Percentiles rank a stretch among this genome's conserved stretches.
phyloP scores from a whole-genome alignment of 495 filamentous ascomycete genomes.

The Penicillium robsamsonii region DNA sequence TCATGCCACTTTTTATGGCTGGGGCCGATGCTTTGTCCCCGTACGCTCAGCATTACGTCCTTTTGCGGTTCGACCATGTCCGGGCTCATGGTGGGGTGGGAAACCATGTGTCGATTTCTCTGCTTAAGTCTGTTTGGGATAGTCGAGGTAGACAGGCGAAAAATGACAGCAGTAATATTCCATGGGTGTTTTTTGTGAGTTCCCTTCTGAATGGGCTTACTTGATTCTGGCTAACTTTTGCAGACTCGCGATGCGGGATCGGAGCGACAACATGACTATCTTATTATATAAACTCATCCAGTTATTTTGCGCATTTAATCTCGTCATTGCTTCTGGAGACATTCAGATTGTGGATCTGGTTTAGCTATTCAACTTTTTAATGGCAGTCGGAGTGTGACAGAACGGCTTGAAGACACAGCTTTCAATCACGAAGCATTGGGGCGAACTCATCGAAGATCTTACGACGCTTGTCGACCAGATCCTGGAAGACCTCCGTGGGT shows the following conservation, averaged over 20 bases:
- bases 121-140: slow-evolving; percentile 37
- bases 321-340: not conserved
- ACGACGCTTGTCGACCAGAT: slow-evolving; percentile 36
- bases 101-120: slow-evolving; percentile 24
- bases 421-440: not conserved
- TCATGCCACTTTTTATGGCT: slow-evolving; percentile 40
- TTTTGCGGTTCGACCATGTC: slow-evolving; percentile 30
- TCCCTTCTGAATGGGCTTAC: not conserved
- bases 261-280: slow-evolving; percentile 26
- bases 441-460: slow-evolving; percentile 31
- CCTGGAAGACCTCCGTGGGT: slow-evolving; percentile 30
- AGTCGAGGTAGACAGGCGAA: slow-evolving; percentile 27
- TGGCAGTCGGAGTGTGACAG: not conserved
- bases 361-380: not conserved
- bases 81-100: slow-evolving; percentile 33
- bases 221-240: slow-evolving; percentile 6
- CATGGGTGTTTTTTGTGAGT: slow-evolving; percentile 41
- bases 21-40: slow-evolving; percentile 34
- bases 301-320: not conserved
- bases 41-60: slow-evolving; percentile 36
- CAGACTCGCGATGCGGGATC: slow-evolving; percentile 21
- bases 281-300: slow-evolving; percentile 20
- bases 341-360: not conserved
- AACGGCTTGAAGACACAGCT: not conserved
- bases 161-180: slow-evolving; percentile 30